phyloP scores from a whole-genome alignment of 2,329 filamentous ascomycete genomes.

The Myriosclerotinia curreyana region DNA sequence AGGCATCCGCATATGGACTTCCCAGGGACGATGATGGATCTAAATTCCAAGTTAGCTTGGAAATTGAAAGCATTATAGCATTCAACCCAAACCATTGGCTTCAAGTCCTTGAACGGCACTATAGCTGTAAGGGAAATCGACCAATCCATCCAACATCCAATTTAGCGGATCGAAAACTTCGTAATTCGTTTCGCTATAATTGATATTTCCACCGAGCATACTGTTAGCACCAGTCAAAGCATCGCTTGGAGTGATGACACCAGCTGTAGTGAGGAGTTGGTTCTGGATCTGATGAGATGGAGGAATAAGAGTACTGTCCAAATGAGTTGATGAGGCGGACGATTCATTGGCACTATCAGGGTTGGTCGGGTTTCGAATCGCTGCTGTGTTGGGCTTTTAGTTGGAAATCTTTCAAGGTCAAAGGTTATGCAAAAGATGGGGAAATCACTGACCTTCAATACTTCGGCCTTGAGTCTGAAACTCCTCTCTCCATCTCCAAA shows the following conservation, averaged over 20 bases:
- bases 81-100: slow-evolving; percentile 35
- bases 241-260: slow-evolving; percentile 31
- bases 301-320: slow-evolving; percentile 58
- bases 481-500: slow-evolving; percentile 82
- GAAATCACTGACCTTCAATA: slow-evolving; percentile 61
- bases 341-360: slow-evolving; percentile 75
- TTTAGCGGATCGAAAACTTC: slow-evolving; percentile 91
- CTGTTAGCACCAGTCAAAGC: slow-evolving; percentile 29
- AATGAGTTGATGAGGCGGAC: slow-evolving; percentile 63
- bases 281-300: slow-evolving; percentile 34
- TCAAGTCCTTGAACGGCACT: slow-evolving; percentile 52
- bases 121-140: slow-evolving; percentile 74
- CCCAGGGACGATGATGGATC: background rate
- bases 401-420: slow-evolving; percentile 8
- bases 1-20: too few relatives aligned
- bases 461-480: slow-evolving; percentile 67
- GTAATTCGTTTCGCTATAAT: slow-evolving; percentile 67
- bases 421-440: slow-evolving; percentile 19
- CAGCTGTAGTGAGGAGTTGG: slow-evolving; percentile 31
- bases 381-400: slow-evolving; percentile 46
- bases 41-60: slow-evolving; percentile 1
- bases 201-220: slow-evolving; percentile 39
- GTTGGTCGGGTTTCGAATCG: slow-evolving; percentile 82
- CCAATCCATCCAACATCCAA: slow-evolving; percentile 85
- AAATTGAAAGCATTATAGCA: background rate